These are phyloP conservation scores for Kwoniella pini DNA, from an alignment of 768 basidiomycete species.

Conservation along the genomic window DNA sequence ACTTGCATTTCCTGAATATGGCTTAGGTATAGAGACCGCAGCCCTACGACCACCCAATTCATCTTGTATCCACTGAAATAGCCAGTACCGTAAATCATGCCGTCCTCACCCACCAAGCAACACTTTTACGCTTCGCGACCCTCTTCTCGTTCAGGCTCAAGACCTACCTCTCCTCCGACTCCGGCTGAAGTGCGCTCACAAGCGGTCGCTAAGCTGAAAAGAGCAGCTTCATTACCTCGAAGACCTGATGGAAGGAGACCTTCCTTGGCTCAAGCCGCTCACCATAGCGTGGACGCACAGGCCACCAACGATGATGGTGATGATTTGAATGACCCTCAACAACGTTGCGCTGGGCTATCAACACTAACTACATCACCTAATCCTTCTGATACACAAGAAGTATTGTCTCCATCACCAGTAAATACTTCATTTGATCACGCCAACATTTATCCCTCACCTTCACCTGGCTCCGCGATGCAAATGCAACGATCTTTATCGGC, in stretches of 20 bases:
- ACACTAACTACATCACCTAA: background rate
- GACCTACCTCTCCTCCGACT: conserved; percentile 69
- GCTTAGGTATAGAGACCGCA: background rate
- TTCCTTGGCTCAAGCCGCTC: conserved; percentile 24
- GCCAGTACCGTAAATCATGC: conserved; percentile 4
- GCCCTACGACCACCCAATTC: conserved; percentile 4
- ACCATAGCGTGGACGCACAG: background rate
- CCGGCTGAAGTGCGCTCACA: conserved; percentile 78
- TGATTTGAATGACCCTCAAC: background rate
- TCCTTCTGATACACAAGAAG: conserved; percentile 24
- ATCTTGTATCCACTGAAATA: background rate
- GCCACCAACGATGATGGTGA: background rate
- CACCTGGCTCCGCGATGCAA: background rate
- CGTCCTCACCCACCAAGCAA: conserved; percentile 58
- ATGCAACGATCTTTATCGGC: conserved; percentile 41
- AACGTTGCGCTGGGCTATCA: background rate
- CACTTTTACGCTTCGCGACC: conserved; percentile 74
- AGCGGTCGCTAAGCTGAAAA: conserved; percentile 84
- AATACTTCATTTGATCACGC: conserved; percentile 19
- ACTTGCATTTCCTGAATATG: background rate
- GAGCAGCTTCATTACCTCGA: conserved; percentile 85
- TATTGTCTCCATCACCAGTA: conserved; percentile 45
- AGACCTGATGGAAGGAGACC: conserved; percentile 89
- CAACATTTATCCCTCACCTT: conserved; percentile 18
- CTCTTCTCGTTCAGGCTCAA: conserved; percentile 69